These are phyloP conservation scores for Cyclotella cryptica DNA, from an alignment of 108 stramenopile genomes.

Conservation along the genomic window DNA sequence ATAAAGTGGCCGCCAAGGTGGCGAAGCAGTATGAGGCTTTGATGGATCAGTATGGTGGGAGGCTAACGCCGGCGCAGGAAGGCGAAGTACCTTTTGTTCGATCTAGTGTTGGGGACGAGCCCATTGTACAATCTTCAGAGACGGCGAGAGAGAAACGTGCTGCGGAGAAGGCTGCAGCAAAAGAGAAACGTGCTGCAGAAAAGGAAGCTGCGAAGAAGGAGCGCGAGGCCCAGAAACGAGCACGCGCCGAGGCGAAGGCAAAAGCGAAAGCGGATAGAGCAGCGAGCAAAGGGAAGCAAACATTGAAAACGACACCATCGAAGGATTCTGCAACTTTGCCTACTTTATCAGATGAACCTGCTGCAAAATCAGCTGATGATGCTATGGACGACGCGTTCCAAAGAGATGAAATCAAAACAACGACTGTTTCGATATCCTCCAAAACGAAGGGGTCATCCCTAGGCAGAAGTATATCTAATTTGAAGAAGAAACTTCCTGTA, in stretches of 20 bases:
- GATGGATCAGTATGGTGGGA: slow-evolving; percentile 44
- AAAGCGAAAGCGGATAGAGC: slow-evolving; percentile 29
- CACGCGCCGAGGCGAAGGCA: slow-evolving; percentile 15
- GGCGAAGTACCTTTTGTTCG: slow-evolving; percentile 51
- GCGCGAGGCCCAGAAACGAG: slow-evolving; percentile 41
- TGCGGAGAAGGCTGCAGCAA: slow-evolving; percentile 35
- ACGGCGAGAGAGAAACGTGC: slow-evolving; percentile 2
- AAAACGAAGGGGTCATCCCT: slow-evolving; percentile 14
- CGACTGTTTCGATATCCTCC: slow-evolving; percentile 20
- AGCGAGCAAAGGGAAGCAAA: slow-evolving; percentile 47
- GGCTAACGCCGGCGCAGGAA: slow-evolving; percentile 37
- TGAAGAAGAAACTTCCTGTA: slow-evolving; percentile 41
- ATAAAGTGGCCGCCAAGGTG: slow-evolving; percentile 40
- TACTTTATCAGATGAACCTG: slow-evolving; percentile 29
- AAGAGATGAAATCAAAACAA: slow-evolving; percentile 15
- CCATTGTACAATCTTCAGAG: slow-evolving; percentile 8
- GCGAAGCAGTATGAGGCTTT: slow-evolving; percentile 49
- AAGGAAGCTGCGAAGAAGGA: slow-evolving; percentile 49
- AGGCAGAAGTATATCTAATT: background rate
- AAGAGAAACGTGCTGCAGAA: slow-evolving; percentile 27
- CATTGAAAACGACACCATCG: slow-evolving; percentile 19
- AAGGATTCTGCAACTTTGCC: slow-evolving; percentile 36
- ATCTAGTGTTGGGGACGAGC: background rate
- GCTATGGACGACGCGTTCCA: slow-evolving; percentile 20
- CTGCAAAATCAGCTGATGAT: slow-evolving; percentile 25